Evolutionary conservation across 108 stramenopile genomes (phyloP).

Genomic region (Fragilaria crotonensis): DNA sequence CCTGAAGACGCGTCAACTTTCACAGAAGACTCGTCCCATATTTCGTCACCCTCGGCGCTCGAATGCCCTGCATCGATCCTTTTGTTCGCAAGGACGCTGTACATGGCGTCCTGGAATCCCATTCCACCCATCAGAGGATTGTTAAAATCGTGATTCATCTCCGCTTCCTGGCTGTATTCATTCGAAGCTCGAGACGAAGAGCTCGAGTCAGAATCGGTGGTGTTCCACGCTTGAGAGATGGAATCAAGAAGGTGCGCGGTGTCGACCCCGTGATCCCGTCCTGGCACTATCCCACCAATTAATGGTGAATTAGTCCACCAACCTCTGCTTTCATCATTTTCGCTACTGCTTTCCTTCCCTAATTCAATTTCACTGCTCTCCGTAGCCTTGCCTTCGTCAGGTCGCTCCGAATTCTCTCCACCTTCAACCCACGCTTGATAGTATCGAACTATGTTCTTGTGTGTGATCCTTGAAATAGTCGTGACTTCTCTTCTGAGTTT

Average conservation of each 20-base stretch:
- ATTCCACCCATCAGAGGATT: conserved; percentile 26
- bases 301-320: conserved; percentile 37
- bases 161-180: background rate
- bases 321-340: conserved; percentile 5
- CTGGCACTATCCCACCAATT: conserved; percentile 2
- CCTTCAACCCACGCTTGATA: conserved; percentile 14
- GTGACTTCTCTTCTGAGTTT: conserved; percentile 75
- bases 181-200: background rate
- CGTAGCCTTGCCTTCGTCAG: background rate
- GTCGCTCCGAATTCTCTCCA: background rate
- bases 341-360: background rate
- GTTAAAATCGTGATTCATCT: background rate
- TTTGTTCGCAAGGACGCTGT: background rate
- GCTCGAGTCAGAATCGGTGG: background rate
- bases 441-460: conserved; percentile 27
- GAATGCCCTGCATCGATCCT: background rate
- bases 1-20: conserved; percentile 28
- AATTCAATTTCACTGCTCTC: background rate
- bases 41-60: conserved; percentile 6
- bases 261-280: background rate
- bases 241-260: background rate
- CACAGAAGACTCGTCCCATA: conserved; percentile 40
- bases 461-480: conserved; percentile 80
- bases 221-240: background rate
- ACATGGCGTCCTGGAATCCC: conserved; percentile 9